phyloP scores from a whole-genome alignment of 1,284 basidiomycete species.

The Athelia psychrophila region DNA sequence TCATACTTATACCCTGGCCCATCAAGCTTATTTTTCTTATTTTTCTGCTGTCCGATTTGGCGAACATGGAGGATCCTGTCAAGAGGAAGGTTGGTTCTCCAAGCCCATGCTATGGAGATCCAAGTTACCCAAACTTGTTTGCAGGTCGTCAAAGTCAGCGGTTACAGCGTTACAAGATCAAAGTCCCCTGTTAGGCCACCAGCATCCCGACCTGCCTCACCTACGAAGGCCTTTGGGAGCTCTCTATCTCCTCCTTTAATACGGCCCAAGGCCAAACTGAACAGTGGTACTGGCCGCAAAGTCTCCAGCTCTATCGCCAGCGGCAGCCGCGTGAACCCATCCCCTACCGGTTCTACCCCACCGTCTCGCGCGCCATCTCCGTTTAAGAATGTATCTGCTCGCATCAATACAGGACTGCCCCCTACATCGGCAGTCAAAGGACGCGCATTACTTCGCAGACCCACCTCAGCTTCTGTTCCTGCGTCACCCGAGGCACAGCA shows the following conservation, averaged over 20 bases:
- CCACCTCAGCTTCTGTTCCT: conserved; percentile 23
- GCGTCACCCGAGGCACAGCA: conserved; percentile 29
- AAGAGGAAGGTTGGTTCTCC: conserved; percentile 41
- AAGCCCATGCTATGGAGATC: neutral
- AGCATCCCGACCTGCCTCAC: conserved; percentile 45
- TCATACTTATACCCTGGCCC: too few species aligned
- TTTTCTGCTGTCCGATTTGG: neutral
- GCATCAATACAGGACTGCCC: conserved; percentile 16
- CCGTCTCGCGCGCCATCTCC: conserved; percentile 39
- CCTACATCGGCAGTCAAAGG: conserved; percentile 16
- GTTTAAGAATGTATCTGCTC: conserved; percentile 28
- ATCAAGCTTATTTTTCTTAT: too few species aligned
- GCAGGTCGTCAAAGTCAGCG: conserved; percentile 1
- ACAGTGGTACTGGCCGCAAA: conserved; percentile 46
- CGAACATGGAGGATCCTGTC: conserved; percentile 27
- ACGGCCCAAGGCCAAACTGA: conserved; percentile 61
- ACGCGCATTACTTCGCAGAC: conserved; percentile 17
- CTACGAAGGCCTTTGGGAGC: conserved; percentile 40
- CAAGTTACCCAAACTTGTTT: neutral
- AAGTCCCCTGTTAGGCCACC: conserved; percentile 19
- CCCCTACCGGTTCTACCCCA: neutral
- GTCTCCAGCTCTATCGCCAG: conserved; percentile 23
- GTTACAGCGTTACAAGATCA: neutral
- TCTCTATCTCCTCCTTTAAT: conserved; percentile 30
- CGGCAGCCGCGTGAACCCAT: conserved; percentile 1